A percentile compares a stretch with the other conserved stretches of the same genome.
phyloP scores from a whole-genome alignment of 2,329 filamentous ascomycete species.

The Clonostachys byssicola region DNA sequence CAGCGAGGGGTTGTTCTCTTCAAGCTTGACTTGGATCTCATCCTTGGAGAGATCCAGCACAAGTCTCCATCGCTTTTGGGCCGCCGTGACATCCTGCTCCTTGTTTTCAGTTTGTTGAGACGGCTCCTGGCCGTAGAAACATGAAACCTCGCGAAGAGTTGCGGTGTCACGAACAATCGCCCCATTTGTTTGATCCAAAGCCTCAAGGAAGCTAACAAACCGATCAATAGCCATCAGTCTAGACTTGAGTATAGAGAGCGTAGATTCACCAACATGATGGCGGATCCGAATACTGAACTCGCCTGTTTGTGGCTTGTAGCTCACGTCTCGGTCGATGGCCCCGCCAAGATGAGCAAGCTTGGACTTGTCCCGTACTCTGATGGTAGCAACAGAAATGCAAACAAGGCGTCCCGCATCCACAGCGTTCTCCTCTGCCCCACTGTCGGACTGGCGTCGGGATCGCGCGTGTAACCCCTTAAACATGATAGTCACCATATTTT shows the following conservation, averaged over 20 bases:
- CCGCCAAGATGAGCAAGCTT: slow-evolving; percentile 52
- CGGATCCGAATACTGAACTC: slow-evolving; percentile 60
- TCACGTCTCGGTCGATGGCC: slow-evolving; percentile 56
- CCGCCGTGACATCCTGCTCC: neutral
- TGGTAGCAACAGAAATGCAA: slow-evolving; percentile 46
- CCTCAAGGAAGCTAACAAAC: slow-evolving; percentile 65
- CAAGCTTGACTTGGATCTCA: slow-evolving; percentile 54
- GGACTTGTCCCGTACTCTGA: slow-evolving; percentile 46
- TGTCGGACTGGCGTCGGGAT: slow-evolving; percentile 6
- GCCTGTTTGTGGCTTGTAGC: slow-evolving; percentile 54
- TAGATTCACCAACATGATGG: slow-evolving; percentile 52
- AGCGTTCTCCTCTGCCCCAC: neutral
- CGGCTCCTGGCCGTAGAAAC: slow-evolving; percentile 54
- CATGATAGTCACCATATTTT: slow-evolving; percentile 53
- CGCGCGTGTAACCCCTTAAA: slow-evolving; percentile 41
- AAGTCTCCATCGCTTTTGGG: slow-evolving; percentile 38
- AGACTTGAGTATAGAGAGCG: slow-evolving; percentile 53
- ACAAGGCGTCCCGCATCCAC: slow-evolving; percentile 15
- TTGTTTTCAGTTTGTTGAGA: slow-evolving; percentile 3
- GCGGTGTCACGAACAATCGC: slow-evolving; percentile 55
- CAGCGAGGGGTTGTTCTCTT: slow-evolving; percentile 63
- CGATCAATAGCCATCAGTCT: slow-evolving; percentile 65
- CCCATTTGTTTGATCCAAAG: slow-evolving; percentile 52
- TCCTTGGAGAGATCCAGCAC: slow-evolving; percentile 51
- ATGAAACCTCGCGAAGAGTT: slow-evolving; percentile 59